Percentiles rank a stretch among this genome's conserved stretches.
phyloP scores from a whole-genome alignment of 1,284 basidiomycete species.

The Trichosporon asahii region DNA sequence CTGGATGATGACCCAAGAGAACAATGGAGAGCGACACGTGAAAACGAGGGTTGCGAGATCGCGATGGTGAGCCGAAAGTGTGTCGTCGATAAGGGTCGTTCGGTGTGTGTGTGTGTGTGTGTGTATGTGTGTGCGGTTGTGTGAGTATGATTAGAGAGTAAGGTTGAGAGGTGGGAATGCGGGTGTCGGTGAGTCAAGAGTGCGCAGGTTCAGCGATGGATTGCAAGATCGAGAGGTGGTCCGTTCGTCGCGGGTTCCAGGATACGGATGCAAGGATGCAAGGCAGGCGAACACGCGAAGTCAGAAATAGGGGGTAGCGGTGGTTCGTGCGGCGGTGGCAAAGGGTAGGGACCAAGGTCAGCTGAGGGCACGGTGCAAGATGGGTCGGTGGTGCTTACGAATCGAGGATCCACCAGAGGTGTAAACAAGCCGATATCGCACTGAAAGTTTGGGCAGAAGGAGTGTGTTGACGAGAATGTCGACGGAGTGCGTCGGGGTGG shows the following conservation, averaged over 20 bases:
- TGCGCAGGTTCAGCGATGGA: not conserved
- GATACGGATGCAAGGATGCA: conserved; percentile 7
- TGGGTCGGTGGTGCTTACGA: not conserved
- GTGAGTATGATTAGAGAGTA: not conserved
- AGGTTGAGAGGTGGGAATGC: not conserved
- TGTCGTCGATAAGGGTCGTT: not conserved
- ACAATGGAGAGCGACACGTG: not conserved
- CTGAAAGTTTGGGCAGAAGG: not conserved
- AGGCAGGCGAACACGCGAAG: not conserved
- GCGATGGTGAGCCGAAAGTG: not conserved
- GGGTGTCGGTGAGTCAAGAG: not conserved
- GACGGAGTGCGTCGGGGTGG: conserved; percentile 6
- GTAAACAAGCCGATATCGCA: not conserved
- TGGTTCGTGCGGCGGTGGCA: conserved; percentile 7
- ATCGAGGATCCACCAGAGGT: not conserved
- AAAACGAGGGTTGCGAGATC: not conserved
- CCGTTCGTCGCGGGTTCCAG: conserved; percentile 7
- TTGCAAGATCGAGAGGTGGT: conserved; percentile 9
- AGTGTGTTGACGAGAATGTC: not conserved
- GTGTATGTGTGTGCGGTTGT: not conserved
- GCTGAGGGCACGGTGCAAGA: not conserved
- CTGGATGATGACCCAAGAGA: not conserved
- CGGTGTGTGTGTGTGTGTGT: not conserved
- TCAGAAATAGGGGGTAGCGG: not conserved
- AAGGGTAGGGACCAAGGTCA: not conserved